phyloP scores from a whole-genome alignment of 371 early-diverging fungal genomes.

The Mucor irregularis region DNA sequence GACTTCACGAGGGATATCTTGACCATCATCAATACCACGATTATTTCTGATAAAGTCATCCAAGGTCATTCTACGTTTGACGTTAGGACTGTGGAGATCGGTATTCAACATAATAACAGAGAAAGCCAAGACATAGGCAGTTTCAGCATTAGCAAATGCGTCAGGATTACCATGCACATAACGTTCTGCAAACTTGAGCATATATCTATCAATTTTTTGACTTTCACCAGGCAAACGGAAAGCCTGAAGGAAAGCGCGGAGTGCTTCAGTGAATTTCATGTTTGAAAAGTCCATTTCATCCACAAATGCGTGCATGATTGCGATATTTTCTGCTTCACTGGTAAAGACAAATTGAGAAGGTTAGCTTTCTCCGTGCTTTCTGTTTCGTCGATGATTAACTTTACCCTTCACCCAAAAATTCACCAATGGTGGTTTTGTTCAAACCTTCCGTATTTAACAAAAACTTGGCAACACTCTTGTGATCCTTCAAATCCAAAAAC shows the following conservation, averaged over 20 bases:
- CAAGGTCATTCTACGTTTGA: constrained; percentile 90
- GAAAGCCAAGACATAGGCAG: constrained; percentile 93
- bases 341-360: too few relatives aligned
- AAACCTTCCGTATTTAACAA: constrained; percentile 75
- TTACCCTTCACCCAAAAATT: constrained; percentile 91
- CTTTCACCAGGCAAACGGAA: constrained; percentile 97
- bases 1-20: constrained; percentile 71
- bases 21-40: constrained; percentile 89
- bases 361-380: too few relatives aligned
- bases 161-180: constrained; percentile 81
- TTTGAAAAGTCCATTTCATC: constrained; percentile 84
- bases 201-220: constrained; percentile 98
- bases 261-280: constrained; percentile 79
- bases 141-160: constrained; percentile 79
- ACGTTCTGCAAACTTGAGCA: constrained; percentile 95
- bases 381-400: background rate
- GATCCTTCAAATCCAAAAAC: constrained; percentile 60
- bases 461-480: constrained; percentile 71
- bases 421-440: constrained; percentile 88
- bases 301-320: constrained; percentile 95
- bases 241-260: constrained; percentile 87
- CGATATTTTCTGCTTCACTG: constrained; percentile 81
- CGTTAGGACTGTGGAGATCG: constrained; percentile 91
- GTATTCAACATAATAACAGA: constrained; percentile 97
- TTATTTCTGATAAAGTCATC: constrained; percentile 94